These are phyloP conservation scores for Aspergillus haitiensis DNA, from an alignment of 495 filamentous ascomycete species.

Conservation along the genomic window DNA sequence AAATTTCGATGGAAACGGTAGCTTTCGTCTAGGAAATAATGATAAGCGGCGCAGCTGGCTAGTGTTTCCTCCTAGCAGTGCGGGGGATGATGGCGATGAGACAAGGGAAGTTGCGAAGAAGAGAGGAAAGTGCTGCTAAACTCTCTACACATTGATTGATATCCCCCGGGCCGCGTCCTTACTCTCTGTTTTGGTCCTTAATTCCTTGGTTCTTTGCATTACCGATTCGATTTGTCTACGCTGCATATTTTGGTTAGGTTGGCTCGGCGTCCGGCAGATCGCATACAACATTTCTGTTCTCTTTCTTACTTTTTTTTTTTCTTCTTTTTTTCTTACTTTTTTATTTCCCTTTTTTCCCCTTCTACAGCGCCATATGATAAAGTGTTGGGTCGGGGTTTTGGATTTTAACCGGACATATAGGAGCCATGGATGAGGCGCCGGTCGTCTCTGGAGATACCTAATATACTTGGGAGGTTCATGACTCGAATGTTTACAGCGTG, in stretches of 20 bases:
- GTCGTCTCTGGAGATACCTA: background rate
- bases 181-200: background rate
- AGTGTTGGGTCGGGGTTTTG: background rate
- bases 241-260: background rate
- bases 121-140: constrained; percentile 46
- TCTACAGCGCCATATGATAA: background rate
- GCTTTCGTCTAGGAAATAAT: constrained; percentile 46
- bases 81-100: constrained; percentile 37
- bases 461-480: background rate
- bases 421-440: constrained; percentile 3
- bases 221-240: background rate
- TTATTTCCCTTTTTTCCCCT: constrained; percentile 6
- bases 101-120: constrained; percentile 26
- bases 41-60: constrained; percentile 56
- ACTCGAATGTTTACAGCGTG: constrained; percentile 3
- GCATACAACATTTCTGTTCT: background rate
- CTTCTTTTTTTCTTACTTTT: constrained; percentile 11
- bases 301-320: constrained; percentile 7
- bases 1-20: constrained; percentile 37
- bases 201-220: background rate
- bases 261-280: constrained; percentile 1
- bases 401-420: background rate
- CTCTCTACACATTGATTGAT: background rate
- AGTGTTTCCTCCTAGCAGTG: constrained; percentile 48
- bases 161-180: background rate